Conservation (phyloP, 192 early-diverging fungal genomes). For the Coemansia pectinata region DNA sequence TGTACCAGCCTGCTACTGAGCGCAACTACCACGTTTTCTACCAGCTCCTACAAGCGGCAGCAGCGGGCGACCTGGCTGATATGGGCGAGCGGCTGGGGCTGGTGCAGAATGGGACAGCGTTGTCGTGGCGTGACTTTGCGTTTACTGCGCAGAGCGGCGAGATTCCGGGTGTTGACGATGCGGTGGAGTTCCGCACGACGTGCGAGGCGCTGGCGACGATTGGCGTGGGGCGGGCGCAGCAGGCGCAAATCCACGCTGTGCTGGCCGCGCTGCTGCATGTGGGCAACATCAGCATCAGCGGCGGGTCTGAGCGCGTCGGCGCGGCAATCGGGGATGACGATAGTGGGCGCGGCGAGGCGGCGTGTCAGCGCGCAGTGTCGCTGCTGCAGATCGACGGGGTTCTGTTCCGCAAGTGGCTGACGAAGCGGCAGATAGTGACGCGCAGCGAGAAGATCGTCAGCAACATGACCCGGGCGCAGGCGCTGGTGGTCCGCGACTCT, state of each 20-base stretch:
- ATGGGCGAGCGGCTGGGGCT: slow-evolving; percentile 22
- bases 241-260: slow-evolving; percentile 89
- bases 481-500: slow-evolving; percentile 81
- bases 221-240: slow-evolving; percentile 77
- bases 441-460: slow-evolving; percentile 91
- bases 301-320: slow-evolving; percentile 58
- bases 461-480: slow-evolving; percentile 70
- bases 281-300: slow-evolving; percentile 90
- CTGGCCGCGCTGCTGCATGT: slow-evolving; percentile 93
- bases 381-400: slow-evolving; percentile 77
- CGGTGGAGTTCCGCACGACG: slow-evolving; percentile 86
- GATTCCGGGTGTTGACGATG: slow-evolving; percentile 90
- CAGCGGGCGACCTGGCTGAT: slow-evolving; percentile 55
- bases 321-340: slow-evolving; percentile 77
- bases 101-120: not conserved
- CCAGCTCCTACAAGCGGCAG: slow-evolving; percentile 92
- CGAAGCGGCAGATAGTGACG: slow-evolving; percentile 89
- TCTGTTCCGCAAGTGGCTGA: slow-evolving; percentile 93
- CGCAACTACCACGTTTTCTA: slow-evolving; percentile 99
- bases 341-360: slow-evolving; percentile 21
- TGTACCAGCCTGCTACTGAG: slow-evolving; percentile 90
- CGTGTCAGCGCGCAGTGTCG: slow-evolving; percentile 64
- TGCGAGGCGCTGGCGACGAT: slow-evolving; percentile 82
- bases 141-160: slow-evolving; percentile 85
- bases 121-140: slow-evolving; percentile 71